Evolutionary conservation across 345 rosid species (phyloP).

Genomic region (Aethionema arabicum): DNA sequence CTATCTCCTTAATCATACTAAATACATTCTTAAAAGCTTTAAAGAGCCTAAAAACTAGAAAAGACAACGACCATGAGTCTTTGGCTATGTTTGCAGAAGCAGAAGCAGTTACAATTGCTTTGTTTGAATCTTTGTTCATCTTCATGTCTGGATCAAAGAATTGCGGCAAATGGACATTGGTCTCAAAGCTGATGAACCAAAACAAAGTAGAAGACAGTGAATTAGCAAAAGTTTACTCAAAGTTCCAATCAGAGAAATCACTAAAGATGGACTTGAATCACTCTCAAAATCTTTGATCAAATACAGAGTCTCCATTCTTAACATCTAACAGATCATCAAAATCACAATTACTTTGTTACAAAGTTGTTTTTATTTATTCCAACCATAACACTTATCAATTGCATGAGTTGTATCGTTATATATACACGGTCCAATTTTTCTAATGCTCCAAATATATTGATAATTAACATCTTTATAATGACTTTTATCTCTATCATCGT

Average conservation of each 20-base stretch:
- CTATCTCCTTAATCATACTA: too few relatives aligned
- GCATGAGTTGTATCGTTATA: too few relatives aligned
- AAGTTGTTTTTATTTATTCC: too few relatives aligned
- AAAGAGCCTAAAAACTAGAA: constrained; percentile 30
- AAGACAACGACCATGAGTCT: constrained; percentile 28
- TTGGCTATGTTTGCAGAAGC: constrained; percentile 36
- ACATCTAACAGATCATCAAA: constrained; percentile 33
- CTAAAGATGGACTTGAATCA: constrained; percentile 36
- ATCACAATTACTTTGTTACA: too few relatives aligned
- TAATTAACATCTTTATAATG: too few relatives aligned
- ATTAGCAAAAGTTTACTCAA: constrained; percentile 34
- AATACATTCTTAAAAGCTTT: constrained; percentile 43
- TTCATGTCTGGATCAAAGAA: constrained; percentile 38
- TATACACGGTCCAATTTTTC: too few relatives aligned
- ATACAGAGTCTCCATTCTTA: too few relatives aligned
- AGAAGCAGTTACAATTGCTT: constrained; percentile 30
- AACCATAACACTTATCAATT: too few relatives aligned
- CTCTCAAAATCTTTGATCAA: too few relatives aligned
- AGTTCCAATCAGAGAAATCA: constrained; percentile 26
- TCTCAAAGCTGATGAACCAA: constrained; percentile 40
- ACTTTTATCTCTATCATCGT: too few relatives aligned
- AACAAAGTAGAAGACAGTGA: constrained; percentile 41
- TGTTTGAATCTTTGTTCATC: constrained; percentile 42
- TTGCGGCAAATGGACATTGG: constrained; percentile 36
- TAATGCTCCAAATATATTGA: too few relatives aligned